Evolutionary conservation across 2,329 filamentous ascomycete genomes (phyloP).

Genomic region (Colletotrichum chlorophyti): DNA sequence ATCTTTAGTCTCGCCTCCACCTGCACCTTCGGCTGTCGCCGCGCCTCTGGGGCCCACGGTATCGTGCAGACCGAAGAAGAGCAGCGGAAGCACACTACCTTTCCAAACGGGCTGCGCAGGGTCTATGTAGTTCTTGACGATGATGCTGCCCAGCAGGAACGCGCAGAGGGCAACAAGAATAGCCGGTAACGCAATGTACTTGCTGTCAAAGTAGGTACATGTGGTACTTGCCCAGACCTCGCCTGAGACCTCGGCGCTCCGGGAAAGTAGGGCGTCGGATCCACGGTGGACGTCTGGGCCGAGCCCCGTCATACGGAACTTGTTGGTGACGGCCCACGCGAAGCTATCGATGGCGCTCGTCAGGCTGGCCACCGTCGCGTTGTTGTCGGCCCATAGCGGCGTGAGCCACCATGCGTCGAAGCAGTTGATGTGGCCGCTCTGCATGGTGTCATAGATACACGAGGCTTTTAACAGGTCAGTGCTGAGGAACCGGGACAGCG

Average conservation of each 20-base stretch:
- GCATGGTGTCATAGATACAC: constrained; percentile 15
- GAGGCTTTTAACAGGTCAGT: background rate
- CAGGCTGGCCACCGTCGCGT: constrained; percentile 13
- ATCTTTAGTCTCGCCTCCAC: background rate
- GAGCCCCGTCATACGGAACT: constrained; percentile 17
- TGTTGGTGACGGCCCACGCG: constrained; percentile 20
- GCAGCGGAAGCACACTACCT: constrained; percentile 18
- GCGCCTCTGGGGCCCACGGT: background rate
- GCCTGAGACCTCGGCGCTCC: background rate
- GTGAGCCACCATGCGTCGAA: constrained; percentile 16
- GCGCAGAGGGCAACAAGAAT: constrained; percentile 2
- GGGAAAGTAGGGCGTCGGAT: background rate
- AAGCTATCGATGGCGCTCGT: constrained; percentile 8
- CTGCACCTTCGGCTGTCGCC: background rate
- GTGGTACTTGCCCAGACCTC: constrained; percentile 8
- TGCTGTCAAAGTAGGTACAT: constrained; percentile 14
- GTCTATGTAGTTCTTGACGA: constrained; percentile 17
- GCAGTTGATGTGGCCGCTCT: constrained; percentile 25
- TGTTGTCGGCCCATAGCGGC: constrained; percentile 11
- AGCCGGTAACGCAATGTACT: constrained; percentile 12
- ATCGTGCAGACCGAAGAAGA: constrained; percentile 14
- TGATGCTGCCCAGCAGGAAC: constrained; percentile 10
- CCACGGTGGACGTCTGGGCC: background rate
- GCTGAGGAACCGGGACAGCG: constrained; percentile 3
- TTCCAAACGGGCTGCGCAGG: constrained; percentile 25